Base-by-base conservation (phyloP, 768 basidiomycete species). In the Leucosporidium yakuticum region DNA sequence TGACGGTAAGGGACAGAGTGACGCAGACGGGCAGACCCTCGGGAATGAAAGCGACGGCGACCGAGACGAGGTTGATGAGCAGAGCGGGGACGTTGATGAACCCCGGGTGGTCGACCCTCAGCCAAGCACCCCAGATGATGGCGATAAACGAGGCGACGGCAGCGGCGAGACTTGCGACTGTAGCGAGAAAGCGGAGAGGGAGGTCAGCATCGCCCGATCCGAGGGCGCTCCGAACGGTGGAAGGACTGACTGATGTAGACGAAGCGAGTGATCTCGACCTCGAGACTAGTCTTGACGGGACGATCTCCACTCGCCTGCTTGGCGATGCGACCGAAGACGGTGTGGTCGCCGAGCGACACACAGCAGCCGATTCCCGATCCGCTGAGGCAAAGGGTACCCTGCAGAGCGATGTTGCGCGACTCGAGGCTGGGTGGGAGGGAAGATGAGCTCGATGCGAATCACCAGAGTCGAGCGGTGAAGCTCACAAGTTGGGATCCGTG, bases 331-430 rank as follows among this genome's bases (percentile, higher is more conserved):
- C 84, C 85, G 64, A 60, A 68, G 32, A 67, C 47, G 23, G 57
- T 58, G 5, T 5, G 3, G 56, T 71, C 68, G n/a, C 73, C 73
- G 39, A 63, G 58, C 21, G 49, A 64, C 23, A 74, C 49, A 34
- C 66, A 60, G 59, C 68, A 31, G n/a, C 60, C 61, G 25, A 32
- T 17, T 27, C 57, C 73, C 32, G n/a, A 44, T 20, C 60, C 65
- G 12, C 36, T 34, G 2, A 51, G 53, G 39, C 51, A 54, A 15
- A 63, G 62, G 6, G 62, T 63, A 19, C 83, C 83, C 63, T 85
- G 84, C 4, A 87, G 78, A 14, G 83, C 85, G 62, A 86, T 82
- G 75, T 87, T 87, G 68, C 83, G 83, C 8, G 85, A 76, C 67
- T 78, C 78, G 21, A 79, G 83, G 75, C 50, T 74, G 69, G 25